phyloP scores from a whole-genome alignment of 148 eudicot species.

The Polygonum aviculare region DNA sequence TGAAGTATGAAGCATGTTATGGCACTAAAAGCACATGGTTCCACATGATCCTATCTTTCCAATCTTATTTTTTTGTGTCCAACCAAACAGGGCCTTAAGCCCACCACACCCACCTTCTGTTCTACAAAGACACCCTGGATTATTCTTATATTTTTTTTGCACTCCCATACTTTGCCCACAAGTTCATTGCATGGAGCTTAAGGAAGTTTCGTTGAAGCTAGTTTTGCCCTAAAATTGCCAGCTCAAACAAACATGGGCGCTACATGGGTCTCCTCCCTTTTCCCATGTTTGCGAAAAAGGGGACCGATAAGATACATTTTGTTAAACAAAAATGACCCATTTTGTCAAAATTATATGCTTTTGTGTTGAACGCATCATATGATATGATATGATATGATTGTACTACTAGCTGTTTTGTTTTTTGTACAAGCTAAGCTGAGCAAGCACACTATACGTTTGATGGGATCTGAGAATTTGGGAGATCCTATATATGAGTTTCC shows the following conservation, averaged over 20 bases:
- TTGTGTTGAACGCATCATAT: neutral
- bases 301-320: neutral
- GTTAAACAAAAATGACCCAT: neutral
- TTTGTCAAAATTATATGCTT: constrained; percentile 6
- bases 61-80: neutral
- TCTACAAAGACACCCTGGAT: constrained; percentile 13
- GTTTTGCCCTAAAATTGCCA: constrained; percentile 7
- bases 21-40: constrained; percentile 17
- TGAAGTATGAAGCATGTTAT: constrained; percentile 1
- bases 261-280: constrained; percentile 12
- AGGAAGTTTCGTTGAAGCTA: neutral
- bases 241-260: constrained; percentile 14
- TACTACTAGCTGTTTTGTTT: neutral
- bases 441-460: neutral
- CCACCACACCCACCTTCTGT: constrained; percentile 7
- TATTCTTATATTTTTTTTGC: neutral
- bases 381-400: neutral
- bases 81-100: constrained; percentile 5
- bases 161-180: constrained; percentile 10
- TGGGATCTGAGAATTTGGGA: constrained; percentile 3
- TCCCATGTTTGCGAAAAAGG: constrained; percentile 11
- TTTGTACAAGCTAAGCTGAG: neutral
- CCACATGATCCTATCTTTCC: constrained; percentile 16
- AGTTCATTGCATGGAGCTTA: constrained; percentile 12
- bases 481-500: constrained; percentile 1